A percentile compares a stretch with the other conserved stretches of the same genome.
Evolutionary conservation across 495 filamentous ascomycete genomes (phyloP).

Genomic region (Xylaria acuta): DNA sequence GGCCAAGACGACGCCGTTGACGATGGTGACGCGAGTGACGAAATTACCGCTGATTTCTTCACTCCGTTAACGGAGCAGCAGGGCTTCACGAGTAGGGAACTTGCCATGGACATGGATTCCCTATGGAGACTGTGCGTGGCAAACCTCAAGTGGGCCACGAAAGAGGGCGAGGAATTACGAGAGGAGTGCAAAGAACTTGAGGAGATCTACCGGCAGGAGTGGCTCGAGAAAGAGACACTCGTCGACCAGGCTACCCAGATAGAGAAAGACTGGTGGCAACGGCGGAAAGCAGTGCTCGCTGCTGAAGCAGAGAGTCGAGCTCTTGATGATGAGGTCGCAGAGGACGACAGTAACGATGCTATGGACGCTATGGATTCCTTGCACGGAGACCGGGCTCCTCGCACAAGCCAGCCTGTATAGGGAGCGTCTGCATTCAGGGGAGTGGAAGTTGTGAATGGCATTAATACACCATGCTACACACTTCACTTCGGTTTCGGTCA

Average conservation of each 20-base stretch:
- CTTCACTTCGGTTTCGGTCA: neutral
- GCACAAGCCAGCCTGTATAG: slow-evolving; percentile 20
- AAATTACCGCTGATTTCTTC: slow-evolving; percentile 52
- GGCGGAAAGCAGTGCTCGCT: slow-evolving; percentile 50
- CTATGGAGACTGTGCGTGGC: slow-evolving; percentile 76
- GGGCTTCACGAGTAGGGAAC: slow-evolving; percentile 75
- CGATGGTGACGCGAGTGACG: slow-evolving; percentile 57
- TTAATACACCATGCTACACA: neutral
- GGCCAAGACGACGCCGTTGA: slow-evolving; percentile 61
- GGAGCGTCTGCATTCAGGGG: neutral
- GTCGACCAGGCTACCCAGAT: slow-evolving; percentile 60
- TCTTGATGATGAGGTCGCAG: slow-evolving; percentile 3
- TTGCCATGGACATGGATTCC: slow-evolving; percentile 68
- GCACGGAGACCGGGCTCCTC: neutral
- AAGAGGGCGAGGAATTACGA: slow-evolving; percentile 68
- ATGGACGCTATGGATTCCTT: slow-evolving; percentile 21
- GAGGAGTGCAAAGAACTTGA: slow-evolving; percentile 69
- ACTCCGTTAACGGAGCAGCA: slow-evolving; percentile 64
- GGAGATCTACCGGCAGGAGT: slow-evolving; percentile 73
- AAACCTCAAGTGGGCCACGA: slow-evolving; percentile 81
- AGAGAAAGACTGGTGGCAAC: slow-evolving; percentile 57
- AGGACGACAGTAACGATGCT: slow-evolving; percentile 23
- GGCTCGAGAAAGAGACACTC: slow-evolving; percentile 80
- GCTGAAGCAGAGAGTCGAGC: slow-evolving; percentile 39
- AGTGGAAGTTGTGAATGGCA: neutral